phyloP scores from a whole-genome alignment of 2,329 filamentous ascomycete species.

The Hypoxylon sp. region DNA sequence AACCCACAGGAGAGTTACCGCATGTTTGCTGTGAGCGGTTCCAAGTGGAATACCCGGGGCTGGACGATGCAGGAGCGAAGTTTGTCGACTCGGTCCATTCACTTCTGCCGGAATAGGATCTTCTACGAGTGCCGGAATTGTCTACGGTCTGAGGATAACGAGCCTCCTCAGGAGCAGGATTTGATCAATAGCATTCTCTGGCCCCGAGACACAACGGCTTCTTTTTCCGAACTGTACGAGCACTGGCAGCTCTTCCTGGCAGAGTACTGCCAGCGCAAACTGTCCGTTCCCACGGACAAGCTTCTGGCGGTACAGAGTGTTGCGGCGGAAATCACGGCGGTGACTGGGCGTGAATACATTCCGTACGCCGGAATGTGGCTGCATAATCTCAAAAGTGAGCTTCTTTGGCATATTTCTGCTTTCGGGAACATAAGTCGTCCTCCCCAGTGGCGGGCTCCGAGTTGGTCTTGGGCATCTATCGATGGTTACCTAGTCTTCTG shows the following conservation, averaged over 20 bases:
- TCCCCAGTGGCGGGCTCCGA: slow-evolving; percentile 38
- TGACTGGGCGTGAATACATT: slow-evolving; percentile 31
- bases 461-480: slow-evolving; percentile 44
- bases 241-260: slow-evolving; percentile 20
- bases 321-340: slow-evolving; percentile 35
- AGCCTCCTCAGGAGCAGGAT: slow-evolving; percentile 27
- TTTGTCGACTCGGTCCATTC: slow-evolving; percentile 40
- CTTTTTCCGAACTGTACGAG: slow-evolving; percentile 16
- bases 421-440: slow-evolving; percentile 17
- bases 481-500: slow-evolving; percentile 37
- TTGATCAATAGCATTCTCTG: slow-evolving; percentile 31
- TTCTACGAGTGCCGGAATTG: slow-evolving; percentile 42
- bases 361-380: slow-evolving; percentile 39
- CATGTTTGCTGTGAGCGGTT: slow-evolving; percentile 31
- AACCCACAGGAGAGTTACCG: slow-evolving; percentile 24
- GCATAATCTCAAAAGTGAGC: slow-evolving; percentile 29
- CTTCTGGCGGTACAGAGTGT: slow-evolving; percentile 43
- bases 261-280: slow-evolving; percentile 33
- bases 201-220: slow-evolving; percentile 22
- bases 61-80: slow-evolving; percentile 47
- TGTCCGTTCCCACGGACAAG: slow-evolving; percentile 33
- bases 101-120: slow-evolving; percentile 42
- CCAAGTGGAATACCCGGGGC: slow-evolving; percentile 41
- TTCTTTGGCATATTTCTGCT: slow-evolving; percentile 30
- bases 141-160: slow-evolving; percentile 40